Evolutionary conservation across 2,329 filamentous ascomycete genomes (phyloP), one percentile per base, ranked within the genome.

Genomic region (Venturiaceae sp.): DNA sequence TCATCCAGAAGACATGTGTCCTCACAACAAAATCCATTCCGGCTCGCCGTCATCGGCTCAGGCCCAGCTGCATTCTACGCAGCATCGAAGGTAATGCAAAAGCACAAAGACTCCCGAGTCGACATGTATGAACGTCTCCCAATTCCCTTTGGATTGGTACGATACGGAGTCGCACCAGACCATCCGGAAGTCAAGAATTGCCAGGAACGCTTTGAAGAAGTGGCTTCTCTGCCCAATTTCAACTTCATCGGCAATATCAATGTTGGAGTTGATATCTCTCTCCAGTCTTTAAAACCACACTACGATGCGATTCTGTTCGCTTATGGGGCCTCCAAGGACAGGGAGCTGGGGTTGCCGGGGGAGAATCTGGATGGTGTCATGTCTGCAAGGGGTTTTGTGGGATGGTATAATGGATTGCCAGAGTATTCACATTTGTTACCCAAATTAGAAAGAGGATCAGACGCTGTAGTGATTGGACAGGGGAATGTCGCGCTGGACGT

Each of bases 111-210:
- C 11, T 85, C 86, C 0, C 80, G 82, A 55, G 81, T 99, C 23
- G 92, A 97, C 72, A 97, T 99, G 92, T 99, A 95, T 69, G 94
- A 99, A 74, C 84, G 90, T 30, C 75, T 97, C 39, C 94, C 94
- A 0, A 91, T 95, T 3, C 94, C 94, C 0, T 99, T 90, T 69
- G 94, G 94, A 1, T 80, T 99, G 58, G 92, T 95, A 54, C 82
- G 94, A 58, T 96, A 94, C 68, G 94, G 94, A 8, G 94, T 99
- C 60, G 95, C 94, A n/a, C 94, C 94, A 5, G 94, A 99, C 70
- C 94, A 99, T 73, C 92, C 94, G 0, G 92, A 99, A 75, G 94
- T 99, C 64, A 99, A 99, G 83, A 97, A 96, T 69, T 97, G 92
- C 70, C 86, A 95, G 76, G 90, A 94, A 14, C 96, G 90, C 66